phyloP scores from a whole-genome alignment of 2,329 filamentous ascomycete species.

The Exophiala aquamarina region DNA sequence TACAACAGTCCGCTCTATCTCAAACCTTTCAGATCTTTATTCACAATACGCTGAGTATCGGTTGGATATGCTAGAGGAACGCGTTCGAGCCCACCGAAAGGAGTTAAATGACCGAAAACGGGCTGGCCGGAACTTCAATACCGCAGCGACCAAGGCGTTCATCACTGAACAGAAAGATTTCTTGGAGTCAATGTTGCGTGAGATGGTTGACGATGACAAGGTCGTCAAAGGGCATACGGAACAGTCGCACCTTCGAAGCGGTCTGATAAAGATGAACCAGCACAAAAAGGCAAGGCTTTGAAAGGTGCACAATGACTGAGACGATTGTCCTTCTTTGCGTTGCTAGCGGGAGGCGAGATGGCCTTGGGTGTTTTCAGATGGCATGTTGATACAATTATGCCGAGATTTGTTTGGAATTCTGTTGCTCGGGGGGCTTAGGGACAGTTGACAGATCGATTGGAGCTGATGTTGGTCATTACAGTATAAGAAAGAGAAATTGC shows the following conservation, averaged over 20 bases:
- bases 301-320: neutral
- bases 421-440: too few species aligned
- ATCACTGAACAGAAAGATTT: conserved; percentile 31
- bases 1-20: conserved; percentile 60
- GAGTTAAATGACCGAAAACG: conserved; percentile 32
- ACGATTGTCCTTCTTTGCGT: too few species aligned
- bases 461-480: too few species aligned
- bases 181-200: conserved; percentile 40
- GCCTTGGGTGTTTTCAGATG: too few species aligned
- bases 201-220: conserved; percentile 42
- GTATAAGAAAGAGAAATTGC: too few species aligned
- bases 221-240: conserved; percentile 39
- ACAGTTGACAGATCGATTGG: too few species aligned
- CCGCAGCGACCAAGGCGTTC: conserved; percentile 32
- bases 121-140: conserved; percentile 35
- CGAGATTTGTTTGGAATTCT: too few species aligned
- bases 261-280: conserved; percentile 34
- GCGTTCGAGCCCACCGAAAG: conserved; percentile 49
- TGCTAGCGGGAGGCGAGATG: too few species aligned
- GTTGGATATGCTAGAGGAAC: conserved; percentile 62
- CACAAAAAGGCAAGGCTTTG: conserved; percentile 28
- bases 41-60: conserved; percentile 63
- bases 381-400: too few species aligned
- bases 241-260: conserved; percentile 37
- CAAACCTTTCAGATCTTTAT: conserved; percentile 59